Base-by-base conservation (phyloP, 2,329 filamentous ascomycete genomes). In the Calonectria pseudoreteaudii region DNA sequence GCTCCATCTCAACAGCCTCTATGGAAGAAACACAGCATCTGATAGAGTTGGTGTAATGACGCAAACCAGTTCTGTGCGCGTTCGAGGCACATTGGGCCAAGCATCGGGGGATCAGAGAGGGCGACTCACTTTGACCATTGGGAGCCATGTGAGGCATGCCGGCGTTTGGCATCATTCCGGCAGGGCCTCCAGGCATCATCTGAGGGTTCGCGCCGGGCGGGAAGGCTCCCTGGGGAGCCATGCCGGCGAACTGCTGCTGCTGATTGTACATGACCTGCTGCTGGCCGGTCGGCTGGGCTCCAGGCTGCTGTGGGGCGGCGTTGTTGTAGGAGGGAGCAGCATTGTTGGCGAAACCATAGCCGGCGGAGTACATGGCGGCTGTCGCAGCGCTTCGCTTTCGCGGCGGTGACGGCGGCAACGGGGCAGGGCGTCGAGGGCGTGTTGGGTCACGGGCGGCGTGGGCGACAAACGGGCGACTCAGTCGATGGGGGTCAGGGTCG, bases 111-210 rank as follows among this genome's bases (percentile, higher is more conserved):
- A 75, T 81, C 75, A 80, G 77, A 79, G 76, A 74, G 75, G 78
- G 77, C 47, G 75, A 87, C 90, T 88, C 85, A 91, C 90, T 91
- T 82, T 91, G 90, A 68, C 90, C 89, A 86, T 91, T 91, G 76
- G 88, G 84, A 77, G 86, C 85, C 89, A 91, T 91, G 82, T 90
- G 89, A 76, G 87, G 87, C 89, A 91, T 90, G 81, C 85, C 88
- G 78, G 89, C 83, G 82, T 88, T 91, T 84, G 90, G 91, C 91
- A 93, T 92, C 90, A 93, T 92, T 80, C 87, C 90, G 83, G 86
- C 87, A 84, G 88, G 87, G 50, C 87, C 88, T 76, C 85, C 87
- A 65, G 86, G 84, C 86, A 90, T 90, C 88, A 91, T 90, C 83
- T 89, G 85, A 68, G 87, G 85, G 77, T 89, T 90, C 67, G 87